Evolutionary conservation across 176 grass and related monocot species (phyloP).

Genomic region (Urochloa ruziziensis): DNA sequence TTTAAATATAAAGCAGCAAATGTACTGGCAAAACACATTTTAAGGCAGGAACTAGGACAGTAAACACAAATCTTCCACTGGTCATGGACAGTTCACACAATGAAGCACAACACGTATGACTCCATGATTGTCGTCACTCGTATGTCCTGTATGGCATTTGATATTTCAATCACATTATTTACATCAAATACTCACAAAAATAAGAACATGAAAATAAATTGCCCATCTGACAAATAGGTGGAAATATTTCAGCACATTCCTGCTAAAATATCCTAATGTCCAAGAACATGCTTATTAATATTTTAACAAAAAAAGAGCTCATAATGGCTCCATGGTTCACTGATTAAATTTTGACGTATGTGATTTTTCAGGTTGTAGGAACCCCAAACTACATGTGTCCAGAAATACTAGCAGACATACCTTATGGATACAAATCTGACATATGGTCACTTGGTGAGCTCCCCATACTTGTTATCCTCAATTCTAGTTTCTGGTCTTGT

Average conservation of each 20-base stretch:
- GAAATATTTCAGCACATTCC: neutral
- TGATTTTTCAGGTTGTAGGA: slow-evolving; percentile 63
- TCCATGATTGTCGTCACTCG: neutral
- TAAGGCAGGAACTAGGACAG: neutral
- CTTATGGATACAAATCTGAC: slow-evolving; percentile 91
- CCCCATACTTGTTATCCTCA: neutral
- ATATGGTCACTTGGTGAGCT: slow-evolving; percentile 78
- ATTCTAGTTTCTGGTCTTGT: neutral
- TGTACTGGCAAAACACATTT: neutral
- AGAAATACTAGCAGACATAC: slow-evolving; percentile 81
- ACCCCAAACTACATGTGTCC: slow-evolving; percentile 95
- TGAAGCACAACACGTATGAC: neutral
- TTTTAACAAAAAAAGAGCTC: neutral
- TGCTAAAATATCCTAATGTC: neutral
- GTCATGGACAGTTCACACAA: neutral
- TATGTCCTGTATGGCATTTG: neutral
- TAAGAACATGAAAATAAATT: neutral
- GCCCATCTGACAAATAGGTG: neutral
- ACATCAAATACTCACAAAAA: neutral
- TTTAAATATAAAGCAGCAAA: neutral
- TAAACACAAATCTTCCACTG: neutral
- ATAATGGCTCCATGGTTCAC: neutral
- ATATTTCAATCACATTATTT: slow-evolving; percentile 10
- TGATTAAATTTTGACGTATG: neutral
- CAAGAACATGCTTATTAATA: neutral